Conservation (phyloP, 2,329 filamentous ascomycete species). For the Alternaria brassicae region DNA sequence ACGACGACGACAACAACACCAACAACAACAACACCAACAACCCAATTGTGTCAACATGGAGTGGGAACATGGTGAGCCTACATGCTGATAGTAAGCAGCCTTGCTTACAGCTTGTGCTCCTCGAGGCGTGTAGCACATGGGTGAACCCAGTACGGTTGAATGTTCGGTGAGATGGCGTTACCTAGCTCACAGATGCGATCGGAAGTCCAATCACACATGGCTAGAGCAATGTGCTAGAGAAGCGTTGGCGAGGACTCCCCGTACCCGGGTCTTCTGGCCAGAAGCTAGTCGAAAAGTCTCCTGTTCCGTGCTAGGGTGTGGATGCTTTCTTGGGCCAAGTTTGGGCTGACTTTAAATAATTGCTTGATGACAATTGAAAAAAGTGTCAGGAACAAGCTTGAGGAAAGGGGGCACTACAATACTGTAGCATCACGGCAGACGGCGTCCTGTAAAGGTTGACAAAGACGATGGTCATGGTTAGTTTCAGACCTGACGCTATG, state of each 20-base stretch:
- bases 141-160: constrained; percentile 3
- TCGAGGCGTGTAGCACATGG: neutral
- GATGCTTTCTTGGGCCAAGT: constrained; percentile 23
- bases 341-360: constrained; percentile 12
- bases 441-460: constrained; percentile 1
- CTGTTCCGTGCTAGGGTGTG: constrained; percentile 12
- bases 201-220: constrained; percentile 7
- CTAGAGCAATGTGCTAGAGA: constrained; percentile 3
- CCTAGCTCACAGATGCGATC: neutral
- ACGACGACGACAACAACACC: too few relatives aligned
- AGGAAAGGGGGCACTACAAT: constrained; percentile 1
- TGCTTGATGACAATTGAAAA: constrained; percentile 15
- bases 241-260: constrained; percentile 1
- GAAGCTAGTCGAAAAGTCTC: neutral
- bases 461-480: neutral
- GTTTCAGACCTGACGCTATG: constrained; percentile 1
- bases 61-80: neutral
- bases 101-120: neutral
- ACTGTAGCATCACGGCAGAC: constrained; percentile 10
- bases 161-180: constrained; percentile 11
- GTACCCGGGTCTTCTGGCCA: neutral
- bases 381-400: constrained; percentile 2
- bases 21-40: too few relatives aligned
- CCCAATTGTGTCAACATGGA: neutral
- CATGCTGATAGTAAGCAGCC: neutral